These are phyloP conservation scores for Ceratobasidium sp. DNA, from an alignment of 1,284 basidiomycete genomes.

Conservation along the genomic window DNA sequence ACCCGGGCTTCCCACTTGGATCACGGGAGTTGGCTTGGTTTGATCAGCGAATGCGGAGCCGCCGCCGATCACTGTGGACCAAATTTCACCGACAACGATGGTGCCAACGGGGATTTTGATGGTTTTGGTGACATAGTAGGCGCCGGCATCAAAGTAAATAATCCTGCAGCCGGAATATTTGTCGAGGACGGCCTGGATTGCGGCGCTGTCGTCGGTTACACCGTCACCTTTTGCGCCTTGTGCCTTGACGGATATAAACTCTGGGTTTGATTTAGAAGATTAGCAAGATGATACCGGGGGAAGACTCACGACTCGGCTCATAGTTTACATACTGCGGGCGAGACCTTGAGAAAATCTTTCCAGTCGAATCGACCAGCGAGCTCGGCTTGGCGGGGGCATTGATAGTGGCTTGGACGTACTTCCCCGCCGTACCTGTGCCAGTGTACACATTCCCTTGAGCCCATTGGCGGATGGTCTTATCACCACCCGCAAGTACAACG, in stretches of 20 bases:
- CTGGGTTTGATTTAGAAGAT: constrained; percentile 25
- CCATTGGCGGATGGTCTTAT: constrained; percentile 71
- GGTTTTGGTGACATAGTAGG: constrained; percentile 78
- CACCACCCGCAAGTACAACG: constrained; percentile 63
- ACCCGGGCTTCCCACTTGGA: constrained; percentile 68
- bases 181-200: constrained; percentile 71
- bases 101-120: constrained; percentile 78
- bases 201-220: constrained; percentile 77
- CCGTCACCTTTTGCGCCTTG: constrained; percentile 82
- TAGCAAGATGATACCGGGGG: neutral
- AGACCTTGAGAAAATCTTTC: constrained; percentile 70
- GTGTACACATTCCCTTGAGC: constrained; percentile 72
- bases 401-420: constrained; percentile 68
- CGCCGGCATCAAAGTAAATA: constrained; percentile 69
- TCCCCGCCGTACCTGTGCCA: constrained; percentile 61
- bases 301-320: constrained; percentile 61
- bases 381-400: constrained; percentile 66
- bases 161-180: constrained; percentile 80
- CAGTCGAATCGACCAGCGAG: constrained; percentile 69
- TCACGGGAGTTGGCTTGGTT: constrained; percentile 68
- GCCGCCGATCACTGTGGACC: constrained; percentile 77
- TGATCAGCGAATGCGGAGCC: constrained; percentile 71
- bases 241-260: constrained; percentile 74
- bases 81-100: constrained; percentile 79
- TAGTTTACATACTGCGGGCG: constrained; percentile 79